Evolutionary conservation across 306 rosid species (phyloP).

Genomic region (Malus sieversii): DNA sequence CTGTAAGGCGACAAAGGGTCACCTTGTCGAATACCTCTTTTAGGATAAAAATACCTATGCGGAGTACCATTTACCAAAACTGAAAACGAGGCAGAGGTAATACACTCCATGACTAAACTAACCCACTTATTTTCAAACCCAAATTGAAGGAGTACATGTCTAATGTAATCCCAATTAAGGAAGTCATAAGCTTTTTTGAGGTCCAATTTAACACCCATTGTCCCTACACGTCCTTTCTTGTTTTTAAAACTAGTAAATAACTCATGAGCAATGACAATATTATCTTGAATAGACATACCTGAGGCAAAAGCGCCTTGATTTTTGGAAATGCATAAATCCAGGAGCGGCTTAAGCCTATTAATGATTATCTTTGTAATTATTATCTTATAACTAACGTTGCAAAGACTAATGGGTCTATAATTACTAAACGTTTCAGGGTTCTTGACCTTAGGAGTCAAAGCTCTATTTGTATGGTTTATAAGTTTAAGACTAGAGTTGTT

Average conservation of each 20-base stretch:
- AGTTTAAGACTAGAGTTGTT: not conserved
- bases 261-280: not conserved
- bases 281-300: not conserved
- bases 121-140: not conserved
- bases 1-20: not conserved
- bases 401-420: not conserved
- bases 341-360: not conserved
- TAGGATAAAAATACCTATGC: not conserved
- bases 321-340: not conserved
- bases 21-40: not conserved
- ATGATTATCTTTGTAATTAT: not conserved
- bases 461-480: not conserved
- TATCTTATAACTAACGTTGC: not conserved
- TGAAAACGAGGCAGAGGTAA: not conserved
- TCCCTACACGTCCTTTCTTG: not conserved
- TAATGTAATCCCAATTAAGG: not conserved
- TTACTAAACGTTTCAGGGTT: not conserved
- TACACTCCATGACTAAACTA: not conserved
- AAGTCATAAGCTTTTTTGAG: not conserved
- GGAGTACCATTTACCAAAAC: not conserved
- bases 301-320: not conserved
- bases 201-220: not conserved
- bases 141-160: too few relatives aligned
- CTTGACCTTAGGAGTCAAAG: not conserved
- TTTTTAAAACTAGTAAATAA: not conserved